Base-by-base conservation (phyloP, 1,284 basidiomycete genomes). In the Cryptococcus neoformans region DNA sequence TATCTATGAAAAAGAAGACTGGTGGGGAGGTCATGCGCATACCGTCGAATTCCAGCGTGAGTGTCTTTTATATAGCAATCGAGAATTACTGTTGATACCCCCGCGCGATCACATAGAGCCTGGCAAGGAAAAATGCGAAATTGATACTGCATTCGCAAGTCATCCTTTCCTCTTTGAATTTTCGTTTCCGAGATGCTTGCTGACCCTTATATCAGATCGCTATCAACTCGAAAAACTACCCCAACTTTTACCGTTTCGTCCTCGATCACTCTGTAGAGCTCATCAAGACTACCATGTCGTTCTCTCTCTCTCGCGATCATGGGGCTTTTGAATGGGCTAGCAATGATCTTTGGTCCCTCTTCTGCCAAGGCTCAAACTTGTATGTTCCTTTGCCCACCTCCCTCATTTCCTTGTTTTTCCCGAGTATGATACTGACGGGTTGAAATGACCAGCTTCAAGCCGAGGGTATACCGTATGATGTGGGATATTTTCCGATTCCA, bases 401-500 rank as follows among this genome's bases (percentile, higher is more conserved):
- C 10, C n/a, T 49, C 28, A 28, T 4, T 28, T 3, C 28, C 11
- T 28, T 41, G 16, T 17, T 41, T n/a, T 37, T 16, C 12, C 49
- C 16, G 28, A 45, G 41, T 28, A 35, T 4, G 3, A 56, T 49
- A 42, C 55, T 57, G 40, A 46, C 39, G 4, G 14, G n/a, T 34
- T 10, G 16, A 1, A 4, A 35, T 50, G 16, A 17, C 14, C 38
- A 70, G 67, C 2, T 69, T 90, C 2, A 85, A 88, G 60, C 81
- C 84, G 0, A 68, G 78, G 4, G 85, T 89, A 80, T 90, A 87
- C 87, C 80, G 85, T 39, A 80, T 90, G 75, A 72, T 90, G 6
- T 89, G 87, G 70, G 89, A 92, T 63, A 83, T 90, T 7, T 64
- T 87, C 45, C 80, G 88, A 9, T 92, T 91, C 80, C 90, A 89